Base-by-base conservation (phyloP, 805 yeast species). In the Yamadazyma phyllophila region DNA sequence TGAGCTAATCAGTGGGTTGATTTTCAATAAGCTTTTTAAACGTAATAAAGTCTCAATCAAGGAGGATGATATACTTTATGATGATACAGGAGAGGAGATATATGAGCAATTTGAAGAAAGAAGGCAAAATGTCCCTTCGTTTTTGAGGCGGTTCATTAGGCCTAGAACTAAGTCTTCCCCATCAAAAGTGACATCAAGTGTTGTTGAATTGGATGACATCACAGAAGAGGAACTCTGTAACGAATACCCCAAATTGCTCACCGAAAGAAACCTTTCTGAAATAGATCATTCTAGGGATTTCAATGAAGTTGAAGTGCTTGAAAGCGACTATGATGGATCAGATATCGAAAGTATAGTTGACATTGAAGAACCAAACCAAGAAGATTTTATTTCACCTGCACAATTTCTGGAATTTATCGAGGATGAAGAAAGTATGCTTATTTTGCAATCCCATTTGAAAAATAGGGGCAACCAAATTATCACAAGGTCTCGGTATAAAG, bases 241-340 rank as follows among this genome's bases (percentile, higher is more conserved):
- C 0, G 54, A 61, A 17, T 65, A 65, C 44, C 49, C 54, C 26
- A 44, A 50, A 4, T 48, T 71, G 6, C 50, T 74, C 30, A 45
- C 31, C 43, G 60, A 48, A n/a, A 59, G 56, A 7, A 55, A 50
- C 33, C 53, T 69, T 3, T 63, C 74, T 13, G 78, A 73, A 20
- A 51, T 60, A 15, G 78, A 74, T 45, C 61, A 57, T 34, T 66
- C 68, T 5, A 51, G 53, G 8, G 73, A 70, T 36, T 67, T 60
- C 36, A 49, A 51, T 33, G 59, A 50, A 7, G 45, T 47, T 29
- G 36, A 42, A 8, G 47, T 43, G 12, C 9, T 13, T 13, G 60
- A 56, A n/a, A 40, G 46, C n/a, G 59, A 53, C 14, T 10, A 29
- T 11, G 40, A 29, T 2, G 59, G 52, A 16, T 45, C 46, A 27